Base-by-base conservation (phyloP, 305 asterid species). In the Fraxinus baroniana region DNA sequence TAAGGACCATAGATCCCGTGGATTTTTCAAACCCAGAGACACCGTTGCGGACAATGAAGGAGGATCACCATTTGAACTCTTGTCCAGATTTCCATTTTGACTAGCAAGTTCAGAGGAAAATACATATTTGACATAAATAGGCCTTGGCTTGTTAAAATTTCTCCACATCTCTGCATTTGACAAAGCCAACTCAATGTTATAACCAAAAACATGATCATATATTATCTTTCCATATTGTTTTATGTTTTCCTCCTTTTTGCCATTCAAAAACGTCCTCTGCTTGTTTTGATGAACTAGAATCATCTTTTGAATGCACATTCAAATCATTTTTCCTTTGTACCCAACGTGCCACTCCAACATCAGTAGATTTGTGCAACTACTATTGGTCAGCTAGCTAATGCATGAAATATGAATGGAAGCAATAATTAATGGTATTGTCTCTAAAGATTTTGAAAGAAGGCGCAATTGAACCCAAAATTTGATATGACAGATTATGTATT, bases 161-260 rank as follows among this genome's bases (percentile, higher is more conserved):
- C 94, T 97, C 97, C 97, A 97, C 6, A 95, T 90, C 81, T 93
- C 98, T 85, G 93, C 98, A 88, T 94, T 94, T 35, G 97, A 90
- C 87, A 94, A 88, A 46, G 99, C 98, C 80, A 86, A 82, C 86
- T 97, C 98, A 17, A 95, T 94, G 87, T 95, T 95, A 84, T 93
- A 89, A 78, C 98, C 99, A 85, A 97, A 95, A 80, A 97, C 98
- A 85, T 93, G 99, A 86, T 97, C 98, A 74, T 89, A 97, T 85
- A 97, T 89, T 89, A 93, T 92, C 91, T 90, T 93, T 85, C 95
- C 98, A 82, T 94, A 97, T 41, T 90, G 89, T 83, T 90, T 94
- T 78, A 89, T 80, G 66, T 88, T 94, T 86, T 94, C 98, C 71
- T 88, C 96, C 26, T 75, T 84, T 87, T 87, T 30, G 94, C 78